Conservation (phyloP, 2,329 filamentous ascomycete genomes). For the Bipolaris cookei region DNA sequence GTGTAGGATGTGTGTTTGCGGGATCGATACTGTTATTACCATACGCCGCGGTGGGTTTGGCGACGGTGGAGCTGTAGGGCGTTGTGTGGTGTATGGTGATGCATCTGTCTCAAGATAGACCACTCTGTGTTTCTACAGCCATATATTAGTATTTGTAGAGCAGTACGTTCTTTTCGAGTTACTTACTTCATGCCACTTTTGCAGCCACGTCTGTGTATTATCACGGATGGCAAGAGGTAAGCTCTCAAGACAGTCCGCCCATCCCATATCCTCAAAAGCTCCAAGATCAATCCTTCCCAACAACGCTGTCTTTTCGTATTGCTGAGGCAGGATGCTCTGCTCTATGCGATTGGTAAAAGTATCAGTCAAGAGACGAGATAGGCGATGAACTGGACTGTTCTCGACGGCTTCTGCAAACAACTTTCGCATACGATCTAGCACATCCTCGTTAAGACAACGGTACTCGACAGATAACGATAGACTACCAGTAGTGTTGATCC, state of each 20-base stretch:
- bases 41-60: constrained; percentile 66
- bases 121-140: constrained; percentile 32
- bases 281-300: constrained; percentile 60
- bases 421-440: constrained; percentile 58
- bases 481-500: constrained; percentile 42
- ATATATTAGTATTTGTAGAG: constrained; percentile 20
- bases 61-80: constrained; percentile 32
- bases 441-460: constrained; percentile 76
- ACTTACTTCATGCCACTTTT: constrained; percentile 63
- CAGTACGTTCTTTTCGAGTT: no score
- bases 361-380: constrained; percentile 60
- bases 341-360: constrained; percentile 57
- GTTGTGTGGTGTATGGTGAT: constrained; percentile 4
- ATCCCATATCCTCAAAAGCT: constrained; percentile 59
- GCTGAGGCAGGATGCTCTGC: constrained; percentile 54
- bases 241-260: constrained; percentile 60
- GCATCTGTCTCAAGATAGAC: constrained; percentile 27
- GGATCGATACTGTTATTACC: constrained; percentile 87
- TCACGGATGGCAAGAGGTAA: constrained; percentile 54
- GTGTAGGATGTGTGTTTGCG: constrained; percentile 80
- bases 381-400: constrained; percentile 54
- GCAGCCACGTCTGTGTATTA: constrained; percentile 59
- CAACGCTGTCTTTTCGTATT: constrained; percentile 63
- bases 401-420: constrained; percentile 57
- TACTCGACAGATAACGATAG: constrained; percentile 77